Evolutionary conservation across 345 rosid genomes (phyloP), one percentile per base, ranked within the genome.

Genomic region (Eucalyptus sp.): DNA sequence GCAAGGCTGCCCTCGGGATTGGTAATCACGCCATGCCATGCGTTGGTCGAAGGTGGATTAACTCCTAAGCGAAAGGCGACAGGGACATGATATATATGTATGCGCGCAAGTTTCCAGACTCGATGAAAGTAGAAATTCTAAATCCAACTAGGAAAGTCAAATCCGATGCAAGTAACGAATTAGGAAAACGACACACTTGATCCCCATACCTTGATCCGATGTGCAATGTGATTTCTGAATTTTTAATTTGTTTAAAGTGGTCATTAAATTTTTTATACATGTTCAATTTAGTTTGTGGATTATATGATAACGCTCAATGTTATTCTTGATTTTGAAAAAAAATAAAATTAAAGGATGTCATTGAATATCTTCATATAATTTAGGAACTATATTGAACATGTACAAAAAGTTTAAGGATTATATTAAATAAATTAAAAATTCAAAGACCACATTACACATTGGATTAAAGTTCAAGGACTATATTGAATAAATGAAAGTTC

Each of bases 181-280:
- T 31, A 20, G 62, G 27, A 22, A 56, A 24, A 56, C 13, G 62
- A 56, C 27, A 24, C 56, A 18, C 24, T 52, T 52, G 10, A 52
- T 52, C 24, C 56, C 10, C 56, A 52, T 18, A 52, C 24, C 56
- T 52, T 52, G 56, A 52, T 7, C 2, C 1, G 0, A 1, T 52
- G 0, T 18, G 20, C 0, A 52, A 7, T 18, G 24, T 18, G 7
- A 1, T 52, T 52, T 52, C 0, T 18, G 1, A 52, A 52, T 0
- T 52, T 52, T 18, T 52, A 52, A 52, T 52, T 52, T 52, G 1
- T 18, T 18, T 52, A 18, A 52, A 18, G 4, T 52, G 2, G 1
- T 7, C 4, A 52, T 52, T 18, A 2, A 52, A 52, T 51, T 52
- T 52, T 52, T 18, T 18, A 22, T 56, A 56, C 13, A 56, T 56